Percentiles rank a stretch among this genome's conserved stretches.
These are phyloP conservation scores for Urochloa ruziziensis DNA, from an alignment of 176 grass and related monocot genomes.

Conservation along the genomic window DNA sequence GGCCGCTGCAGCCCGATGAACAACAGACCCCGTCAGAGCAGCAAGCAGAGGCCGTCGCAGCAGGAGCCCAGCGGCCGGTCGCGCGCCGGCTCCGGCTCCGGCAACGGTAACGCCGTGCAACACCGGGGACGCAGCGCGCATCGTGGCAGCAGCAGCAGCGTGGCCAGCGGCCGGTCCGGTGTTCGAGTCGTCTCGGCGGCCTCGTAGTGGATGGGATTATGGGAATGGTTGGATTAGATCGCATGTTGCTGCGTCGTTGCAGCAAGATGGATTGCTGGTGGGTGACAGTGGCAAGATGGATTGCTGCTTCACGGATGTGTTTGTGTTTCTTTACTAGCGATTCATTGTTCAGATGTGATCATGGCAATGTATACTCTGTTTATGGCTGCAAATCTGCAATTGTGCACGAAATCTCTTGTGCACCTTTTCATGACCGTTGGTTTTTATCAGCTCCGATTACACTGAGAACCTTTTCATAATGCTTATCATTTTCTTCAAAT, in stretches of 20 bases:
- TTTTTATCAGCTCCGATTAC: neutral
- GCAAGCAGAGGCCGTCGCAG: constrained; percentile 39
- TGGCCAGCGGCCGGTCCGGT: constrained; percentile 43
- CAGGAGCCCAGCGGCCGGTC: constrained; percentile 13
- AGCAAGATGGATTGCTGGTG: neutral
- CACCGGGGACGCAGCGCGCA: constrained; percentile 47
- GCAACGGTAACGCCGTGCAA: constrained; percentile 5
- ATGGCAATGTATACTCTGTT: constrained; percentile 38
- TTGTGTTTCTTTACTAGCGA: neutral
- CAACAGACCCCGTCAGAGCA: constrained; percentile 28
- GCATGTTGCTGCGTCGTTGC: neutral
- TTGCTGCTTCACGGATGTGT: constrained; percentile 47
- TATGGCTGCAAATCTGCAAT: neutral
- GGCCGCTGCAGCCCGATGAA: constrained; percentile 16
- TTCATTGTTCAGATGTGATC: constrained; percentile 48
- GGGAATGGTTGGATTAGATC: neutral
- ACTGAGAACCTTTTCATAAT: no score
- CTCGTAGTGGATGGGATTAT: neutral
- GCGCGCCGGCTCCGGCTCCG: constrained; percentile 13
- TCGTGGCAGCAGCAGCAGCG: constrained; percentile 25
- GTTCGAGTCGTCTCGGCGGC: constrained; percentile 29
- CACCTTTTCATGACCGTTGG: neutral
- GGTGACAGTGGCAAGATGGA: constrained; percentile 58
- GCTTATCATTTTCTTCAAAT: neutral
- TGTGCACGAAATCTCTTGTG: neutral